A percentile compares a stretch with the other conserved stretches of the same genome.
Conservation (phyloP, 192 early-diverging fungal species). For the Podochytrium sp. region DNA sequence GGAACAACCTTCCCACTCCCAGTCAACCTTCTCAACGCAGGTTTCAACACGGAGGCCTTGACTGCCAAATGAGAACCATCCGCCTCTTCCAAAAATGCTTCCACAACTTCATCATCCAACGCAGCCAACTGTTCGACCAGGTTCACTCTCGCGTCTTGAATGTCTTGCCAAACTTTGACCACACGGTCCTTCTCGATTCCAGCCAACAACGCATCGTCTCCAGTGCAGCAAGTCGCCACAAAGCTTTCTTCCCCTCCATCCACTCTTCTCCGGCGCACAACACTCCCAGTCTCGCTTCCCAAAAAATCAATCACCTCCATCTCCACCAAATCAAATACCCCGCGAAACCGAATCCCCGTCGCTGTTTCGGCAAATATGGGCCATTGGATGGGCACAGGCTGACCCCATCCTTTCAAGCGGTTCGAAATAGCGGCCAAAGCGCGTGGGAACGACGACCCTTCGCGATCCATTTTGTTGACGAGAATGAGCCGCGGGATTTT, state of each 20-base stretch:
- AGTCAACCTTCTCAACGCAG: conserved; percentile 74
- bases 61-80: conserved; percentile 76
- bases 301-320: conserved; percentile 74
- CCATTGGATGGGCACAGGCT: conserved; percentile 74
- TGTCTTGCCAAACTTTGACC: conserved; percentile 15
- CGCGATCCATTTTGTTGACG: conserved; percentile 97
- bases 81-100: conserved; percentile 72
- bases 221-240: background rate
- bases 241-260: background rate
- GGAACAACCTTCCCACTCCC: conserved; percentile 72
- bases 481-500: conserved; percentile 80
- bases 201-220: background rate
- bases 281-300: conserved; percentile 46
- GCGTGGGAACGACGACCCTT: conserved; percentile 70
- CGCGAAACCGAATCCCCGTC: conserved; percentile 50
- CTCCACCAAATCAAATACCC: conserved; percentile 75
- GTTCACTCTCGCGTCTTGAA: conserved; percentile 60
- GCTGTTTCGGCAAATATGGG: conserved; percentile 63
- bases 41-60: conserved; percentile 59
- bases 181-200: background rate
- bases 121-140: conserved; percentile 85
- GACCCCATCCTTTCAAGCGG: conserved; percentile 50
- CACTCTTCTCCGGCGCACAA: conserved; percentile 27
- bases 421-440: conserved; percentile 49
- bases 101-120: conserved; percentile 82